Evolutionary conservation across 306 rosid genomes (phyloP).

Genomic region (Ormosia semicastrata): DNA sequence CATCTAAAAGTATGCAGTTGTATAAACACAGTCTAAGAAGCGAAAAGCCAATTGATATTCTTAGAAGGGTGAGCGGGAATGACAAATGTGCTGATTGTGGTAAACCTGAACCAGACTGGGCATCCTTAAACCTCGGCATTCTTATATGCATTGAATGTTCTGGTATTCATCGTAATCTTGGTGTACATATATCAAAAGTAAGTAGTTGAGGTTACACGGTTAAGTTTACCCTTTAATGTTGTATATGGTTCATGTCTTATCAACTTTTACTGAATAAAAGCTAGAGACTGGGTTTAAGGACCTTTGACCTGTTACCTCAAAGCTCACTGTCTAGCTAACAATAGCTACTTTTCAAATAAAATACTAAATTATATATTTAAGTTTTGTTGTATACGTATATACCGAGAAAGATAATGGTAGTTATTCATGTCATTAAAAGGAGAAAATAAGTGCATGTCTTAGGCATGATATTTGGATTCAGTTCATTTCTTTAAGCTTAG

Average conservation of each 20-base stretch:
- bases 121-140: slow-evolving; percentile 82
- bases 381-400: neutral
- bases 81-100: slow-evolving; percentile 91
- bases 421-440: neutral
- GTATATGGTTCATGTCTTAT: slow-evolving; percentile 1
- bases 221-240: slow-evolving; percentile 10
- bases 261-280: slow-evolving; percentile 20
- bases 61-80: slow-evolving; percentile 72
- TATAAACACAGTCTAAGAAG: slow-evolving; percentile 30
- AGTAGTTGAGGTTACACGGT: slow-evolving; percentile 28
- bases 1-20: slow-evolving; percentile 49
- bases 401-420: neutral
- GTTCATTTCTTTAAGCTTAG: slow-evolving; percentile 7
- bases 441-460: neutral
- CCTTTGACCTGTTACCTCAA: slow-evolving; percentile 15
- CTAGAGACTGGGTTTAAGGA: slow-evolving; percentile 1
- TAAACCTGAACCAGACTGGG: slow-evolving; percentile 88
- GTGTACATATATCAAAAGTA: slow-evolving; percentile 86
- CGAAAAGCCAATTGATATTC: slow-evolving; percentile 71
- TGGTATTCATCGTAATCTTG: slow-evolving; percentile 87
- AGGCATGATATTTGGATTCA: neutral
- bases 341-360: neutral
- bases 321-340: neutral
- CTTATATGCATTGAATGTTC: slow-evolving; percentile 86
- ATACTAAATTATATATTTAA: neutral